Evolutionary conservation across 2,329 filamentous ascomycete species (phyloP), one percentile per base, ranked within the genome.

Genomic region (Trichoderma koningiopsis): DNA sequence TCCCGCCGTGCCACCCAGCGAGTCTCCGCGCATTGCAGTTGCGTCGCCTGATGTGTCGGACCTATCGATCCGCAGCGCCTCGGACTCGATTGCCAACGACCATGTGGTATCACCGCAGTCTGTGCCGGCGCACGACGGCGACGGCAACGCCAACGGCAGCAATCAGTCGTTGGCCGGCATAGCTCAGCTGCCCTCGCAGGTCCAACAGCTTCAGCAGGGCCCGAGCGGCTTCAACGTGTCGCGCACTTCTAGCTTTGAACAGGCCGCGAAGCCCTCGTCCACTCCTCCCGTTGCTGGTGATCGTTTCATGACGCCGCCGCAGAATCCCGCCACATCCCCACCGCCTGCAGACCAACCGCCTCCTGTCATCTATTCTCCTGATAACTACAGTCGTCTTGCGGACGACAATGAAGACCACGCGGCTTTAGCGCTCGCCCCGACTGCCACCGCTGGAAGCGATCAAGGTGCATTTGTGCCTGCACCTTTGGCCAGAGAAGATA

Each of bases 301-400:
- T 57, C 47, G 69, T 27, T 60, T 61, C 14, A 47, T 29, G 14
- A 27, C 59, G 35, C 43, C 56, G 7, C 43, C 56, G 8, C 29
- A 67, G 6, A 49, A 49, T 13, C 35, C 59, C 3, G 37, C 69
- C 29, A 37, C 55, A 8, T 22, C 65, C 27, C 31, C 16, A 7
- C n/a, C 62, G 5, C 19, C 70, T 5, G 53, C 69, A 35, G 70
- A 70, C 61, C 89, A 89, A 73, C 77, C 87, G 0, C 79, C 87
- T 24, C 86, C 89, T 0, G 89, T 95, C 72, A 84, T 93, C 68
- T 85, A 91, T 47, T 92, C 93, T 1, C 87, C 91, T 14, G 92
- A 96, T 73, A 90, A 94, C 53, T 94, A 95, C 77, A 90, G 87
- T 75, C 88, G 91, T 6, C 84, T 91, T 77, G 87, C 87, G 64